Percentiles rank a stretch among this genome's conserved stretches.
These are phyloP conservation scores for Globisporangium orthogonon DNA, from an alignment of 352 stramenopile species.

Conservation along the genomic window DNA sequence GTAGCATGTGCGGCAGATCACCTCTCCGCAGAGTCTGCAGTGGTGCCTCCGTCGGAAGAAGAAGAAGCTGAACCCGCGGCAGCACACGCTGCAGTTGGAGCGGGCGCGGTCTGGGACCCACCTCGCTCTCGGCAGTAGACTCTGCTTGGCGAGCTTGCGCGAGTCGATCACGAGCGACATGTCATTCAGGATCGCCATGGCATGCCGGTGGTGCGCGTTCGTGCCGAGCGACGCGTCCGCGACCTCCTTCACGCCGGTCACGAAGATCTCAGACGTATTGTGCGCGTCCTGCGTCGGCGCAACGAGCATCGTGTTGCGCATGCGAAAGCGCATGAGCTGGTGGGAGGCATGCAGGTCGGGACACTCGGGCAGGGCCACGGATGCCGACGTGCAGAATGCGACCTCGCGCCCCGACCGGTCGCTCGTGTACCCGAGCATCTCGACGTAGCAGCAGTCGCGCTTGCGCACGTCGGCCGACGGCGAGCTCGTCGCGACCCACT, in stretches of 20 bases:
- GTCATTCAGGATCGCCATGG: slow-evolving; percentile 42
- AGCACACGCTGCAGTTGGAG: slow-evolving; percentile 15
- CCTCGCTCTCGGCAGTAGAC: slow-evolving; percentile 17
- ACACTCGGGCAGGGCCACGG: slow-evolving; percentile 39
- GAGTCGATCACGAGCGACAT: slow-evolving; percentile 52
- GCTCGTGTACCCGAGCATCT: slow-evolving; percentile 44
- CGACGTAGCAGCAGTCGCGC: slow-evolving; percentile 39
- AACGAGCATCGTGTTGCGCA: slow-evolving; percentile 44
- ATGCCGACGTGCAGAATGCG: slow-evolving; percentile 31
- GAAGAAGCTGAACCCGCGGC: slow-evolving; percentile 16
- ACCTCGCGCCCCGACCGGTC: slow-evolving; percentile 29
- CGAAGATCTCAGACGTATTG: slow-evolving; percentile 37
- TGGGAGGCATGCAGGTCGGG: slow-evolving; percentile 22
- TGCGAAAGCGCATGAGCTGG: slow-evolving; percentile 28
- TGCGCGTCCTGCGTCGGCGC: slow-evolving; percentile 22
- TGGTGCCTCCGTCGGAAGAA: slow-evolving; percentile 35
- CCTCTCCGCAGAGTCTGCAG: slow-evolving; percentile 42
- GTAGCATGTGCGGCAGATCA: slow-evolving; percentile 46
- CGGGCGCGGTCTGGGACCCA: slow-evolving; percentile 35
- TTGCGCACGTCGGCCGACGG: slow-evolving; percentile 17
- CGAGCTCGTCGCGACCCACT: slow-evolving; percentile 33
- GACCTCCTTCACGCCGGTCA: slow-evolving; percentile 31
- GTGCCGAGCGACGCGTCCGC: slow-evolving; percentile 22
- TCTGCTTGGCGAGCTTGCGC: slow-evolving; percentile 39
- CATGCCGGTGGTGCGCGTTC: slow-evolving; percentile 34